Percentiles rank a stretch among this genome's conserved stretches.
Conservation (phyloP, 164 flowering plant genomes). For the Vitis cinerea region DNA sequence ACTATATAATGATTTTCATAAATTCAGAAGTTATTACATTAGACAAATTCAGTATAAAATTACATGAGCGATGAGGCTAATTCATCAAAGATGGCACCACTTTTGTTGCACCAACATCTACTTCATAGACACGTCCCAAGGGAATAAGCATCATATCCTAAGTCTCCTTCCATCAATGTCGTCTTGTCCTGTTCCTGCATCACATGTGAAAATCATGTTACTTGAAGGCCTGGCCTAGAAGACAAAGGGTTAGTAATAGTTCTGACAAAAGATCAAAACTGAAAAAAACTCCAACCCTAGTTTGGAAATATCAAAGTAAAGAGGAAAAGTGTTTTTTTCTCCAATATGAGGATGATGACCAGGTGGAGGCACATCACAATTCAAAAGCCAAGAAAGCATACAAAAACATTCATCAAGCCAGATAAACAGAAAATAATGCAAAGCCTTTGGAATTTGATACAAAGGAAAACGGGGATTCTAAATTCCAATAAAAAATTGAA, state of each 20-base stretch:
- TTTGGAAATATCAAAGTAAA: too few relatives aligned
- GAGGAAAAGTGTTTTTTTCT: too few relatives aligned
- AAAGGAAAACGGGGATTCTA: too few relatives aligned
- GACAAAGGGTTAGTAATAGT: not conserved
- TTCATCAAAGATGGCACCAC: constrained; percentile 5
- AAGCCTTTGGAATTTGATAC: too few relatives aligned
- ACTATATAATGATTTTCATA: constrained; percentile 5
- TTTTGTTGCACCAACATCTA: not conserved
- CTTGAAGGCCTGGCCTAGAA: not conserved
- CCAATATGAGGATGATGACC: too few relatives aligned
- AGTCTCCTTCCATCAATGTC: constrained; percentile 26
- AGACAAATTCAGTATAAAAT: not conserved
- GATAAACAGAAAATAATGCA: too few relatives aligned
- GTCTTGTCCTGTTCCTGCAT: constrained; percentile 37
- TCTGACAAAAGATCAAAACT: not conserved
- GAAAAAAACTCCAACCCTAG: not conserved
- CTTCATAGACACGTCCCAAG: constrained; percentile 32
- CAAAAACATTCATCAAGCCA: too few relatives aligned
- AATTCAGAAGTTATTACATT: constrained; percentile 9
- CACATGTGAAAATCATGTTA: constrained; percentile 3
- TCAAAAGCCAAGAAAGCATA: too few relatives aligned
- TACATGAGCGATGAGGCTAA: constrained; percentile 17
- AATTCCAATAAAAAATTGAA: too few relatives aligned
- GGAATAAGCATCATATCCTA: constrained; percentile 23
- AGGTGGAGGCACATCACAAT: too few relatives aligned